Evolutionary conservation across 306 rosid species (phyloP).

Genomic region (Dalbergia cultrata): DNA sequence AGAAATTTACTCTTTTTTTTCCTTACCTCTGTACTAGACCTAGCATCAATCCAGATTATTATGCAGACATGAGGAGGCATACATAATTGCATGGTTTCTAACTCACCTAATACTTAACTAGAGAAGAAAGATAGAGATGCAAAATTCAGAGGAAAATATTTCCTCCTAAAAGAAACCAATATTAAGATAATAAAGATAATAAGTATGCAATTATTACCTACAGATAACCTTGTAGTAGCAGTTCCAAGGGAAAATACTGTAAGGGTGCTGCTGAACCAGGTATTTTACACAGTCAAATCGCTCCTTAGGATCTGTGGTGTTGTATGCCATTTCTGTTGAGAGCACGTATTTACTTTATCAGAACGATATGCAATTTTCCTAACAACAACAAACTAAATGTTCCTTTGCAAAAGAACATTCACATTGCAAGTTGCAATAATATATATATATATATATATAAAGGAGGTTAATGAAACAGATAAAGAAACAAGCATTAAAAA

Average conservation of each 20-base stretch:
- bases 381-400: slow-evolving; percentile 2
- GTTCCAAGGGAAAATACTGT: slow-evolving; percentile 89
- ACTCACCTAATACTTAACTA: no score
- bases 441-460: slow-evolving; percentile 29
- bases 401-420: neutral
- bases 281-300: slow-evolving; percentile 85
- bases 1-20: no score
- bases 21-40: no score
- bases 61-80: no score
- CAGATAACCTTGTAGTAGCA: slow-evolving; percentile 94
- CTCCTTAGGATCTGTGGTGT: slow-evolving; percentile 81
- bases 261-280: slow-evolving; percentile 81
- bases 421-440: neutral
- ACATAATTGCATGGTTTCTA: no score
- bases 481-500: neutral
- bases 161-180: no score
- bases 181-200: no score
- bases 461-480: slow-evolving; percentile 19
- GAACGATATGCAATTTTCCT: slow-evolving; percentile 26
- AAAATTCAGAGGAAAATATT: no score
- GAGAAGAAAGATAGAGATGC: no score
- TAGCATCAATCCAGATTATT: no score
- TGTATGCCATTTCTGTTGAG: slow-evolving; percentile 83
- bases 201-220: slow-evolving; percentile 50
- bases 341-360: slow-evolving; percentile 41